Evolutionary conservation across 371 early-diverging fungal species (phyloP).

Genomic region (Rhizopus stolonifer): DNA sequence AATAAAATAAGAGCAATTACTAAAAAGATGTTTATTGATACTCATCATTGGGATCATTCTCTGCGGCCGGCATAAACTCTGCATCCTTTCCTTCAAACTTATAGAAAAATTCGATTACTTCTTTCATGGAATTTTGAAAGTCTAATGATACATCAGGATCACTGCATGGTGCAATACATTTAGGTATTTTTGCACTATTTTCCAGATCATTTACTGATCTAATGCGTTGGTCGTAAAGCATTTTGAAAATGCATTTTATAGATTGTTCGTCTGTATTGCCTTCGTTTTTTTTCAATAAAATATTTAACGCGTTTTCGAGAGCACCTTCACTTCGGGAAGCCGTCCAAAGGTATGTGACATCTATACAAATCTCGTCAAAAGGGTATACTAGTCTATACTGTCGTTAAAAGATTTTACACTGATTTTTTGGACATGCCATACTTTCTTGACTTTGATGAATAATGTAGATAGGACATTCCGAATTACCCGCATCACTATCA

Average conservation of each 20-base stretch:
- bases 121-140: slow-evolving; percentile 47
- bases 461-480: slow-evolving; percentile 47
- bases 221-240: slow-evolving; percentile 50
- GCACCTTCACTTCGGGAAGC: slow-evolving; percentile 27
- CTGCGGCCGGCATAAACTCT: slow-evolving; percentile 56
- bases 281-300: slow-evolving; percentile 25
- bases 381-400: background rate
- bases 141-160: slow-evolving; percentile 47
- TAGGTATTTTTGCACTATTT: slow-evolving; percentile 36
- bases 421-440: slow-evolving; percentile 60
- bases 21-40: slow-evolving; percentile 7
- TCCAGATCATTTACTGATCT: slow-evolving; percentile 26
- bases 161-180: slow-evolving; percentile 42
- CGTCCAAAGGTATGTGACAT: slow-evolving; percentile 36
- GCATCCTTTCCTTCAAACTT: slow-evolving; percentile 42
- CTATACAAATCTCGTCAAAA: slow-evolving; percentile 3
- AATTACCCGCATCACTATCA: slow-evolving; percentile 32
- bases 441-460: slow-evolving; percentile 62
- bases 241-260: slow-evolving; percentile 23
- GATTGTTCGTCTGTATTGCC: background rate
- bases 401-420: slow-evolving; percentile 43
- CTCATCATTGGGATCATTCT: slow-evolving; percentile 50
- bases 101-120: slow-evolving; percentile 53
- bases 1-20: background rate
- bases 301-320: slow-evolving; percentile 21